Conservation (phyloP, 1,284 basidiomycete species). For the Sanghuangporus baumii region DNA sequence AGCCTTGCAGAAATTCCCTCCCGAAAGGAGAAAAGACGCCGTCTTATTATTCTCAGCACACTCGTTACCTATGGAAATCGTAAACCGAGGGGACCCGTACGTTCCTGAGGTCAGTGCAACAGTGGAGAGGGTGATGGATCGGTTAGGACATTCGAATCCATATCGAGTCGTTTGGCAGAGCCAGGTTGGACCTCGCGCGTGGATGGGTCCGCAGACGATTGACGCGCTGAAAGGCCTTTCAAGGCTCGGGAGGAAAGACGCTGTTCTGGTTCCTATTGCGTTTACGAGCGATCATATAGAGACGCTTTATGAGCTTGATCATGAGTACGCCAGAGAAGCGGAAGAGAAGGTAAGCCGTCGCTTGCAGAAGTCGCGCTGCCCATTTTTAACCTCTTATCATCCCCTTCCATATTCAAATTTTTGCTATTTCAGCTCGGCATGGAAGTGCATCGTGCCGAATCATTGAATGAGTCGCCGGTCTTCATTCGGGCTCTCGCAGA, state of each 20-base stretch:
- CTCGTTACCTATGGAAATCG: slow-evolving; percentile 94
- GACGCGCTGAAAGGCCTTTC: slow-evolving; percentile 92
- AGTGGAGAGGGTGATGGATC: slow-evolving; percentile 86
- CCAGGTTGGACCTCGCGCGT: slow-evolving; percentile 94
- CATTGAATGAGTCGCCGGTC: slow-evolving; percentile 96
- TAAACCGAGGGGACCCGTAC: slow-evolving; percentile 98
- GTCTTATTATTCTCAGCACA: slow-evolving; percentile 97
- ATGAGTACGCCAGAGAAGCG: slow-evolving; percentile 91
- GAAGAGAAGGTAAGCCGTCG: slow-evolving; percentile 71
- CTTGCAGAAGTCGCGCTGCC: not conserved
- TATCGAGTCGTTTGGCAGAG: slow-evolving; percentile 98
- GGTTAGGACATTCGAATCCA: slow-evolving; percentile 72
- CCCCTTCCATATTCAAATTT: slow-evolving; percentile 11
- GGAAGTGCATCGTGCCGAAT: slow-evolving; percentile 86
- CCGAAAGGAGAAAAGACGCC: slow-evolving; percentile 61
- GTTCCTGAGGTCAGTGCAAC: slow-evolving; percentile 93
- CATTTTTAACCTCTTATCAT: not conserved
- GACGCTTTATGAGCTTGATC: slow-evolving; percentile 94
- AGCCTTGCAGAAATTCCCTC: slow-evolving; percentile 78
- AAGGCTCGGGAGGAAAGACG: slow-evolving; percentile 80
- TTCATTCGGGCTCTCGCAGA: slow-evolving; percentile 97
- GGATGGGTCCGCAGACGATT: slow-evolving; percentile 97
- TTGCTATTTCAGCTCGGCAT: slow-evolving; percentile 70
- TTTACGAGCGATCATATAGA: slow-evolving; percentile 99
- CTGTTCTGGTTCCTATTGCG: slow-evolving; percentile 92